These are phyloP conservation scores for Botrytis galanthina DNA, from an alignment of 2,329 filamentous ascomycete species.

Conservation along the genomic window DNA sequence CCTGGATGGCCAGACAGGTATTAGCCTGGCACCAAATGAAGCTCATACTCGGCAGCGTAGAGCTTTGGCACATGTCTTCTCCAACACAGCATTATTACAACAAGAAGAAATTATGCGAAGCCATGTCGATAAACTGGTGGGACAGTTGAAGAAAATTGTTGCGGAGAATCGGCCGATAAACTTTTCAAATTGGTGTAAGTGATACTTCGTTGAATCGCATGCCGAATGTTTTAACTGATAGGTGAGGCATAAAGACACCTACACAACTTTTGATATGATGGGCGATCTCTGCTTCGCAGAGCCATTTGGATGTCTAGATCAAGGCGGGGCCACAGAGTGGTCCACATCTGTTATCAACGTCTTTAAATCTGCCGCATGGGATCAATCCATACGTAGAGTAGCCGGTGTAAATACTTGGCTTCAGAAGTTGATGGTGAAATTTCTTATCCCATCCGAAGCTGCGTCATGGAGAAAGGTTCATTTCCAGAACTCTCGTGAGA, in stretches of 20 bases:
- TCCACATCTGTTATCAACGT: constrained; percentile 20
- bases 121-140: constrained; percentile 19
- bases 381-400: constrained; percentile 11
- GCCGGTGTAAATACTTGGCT: constrained; percentile 15
- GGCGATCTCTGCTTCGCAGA: constrained; percentile 47
- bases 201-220: not conserved
- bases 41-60: constrained; percentile 34
- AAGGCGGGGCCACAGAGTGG: constrained; percentile 26
- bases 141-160: not conserved
- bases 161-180: not conserved
- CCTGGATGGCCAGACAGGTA: constrained; percentile 17
- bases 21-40: constrained; percentile 14
- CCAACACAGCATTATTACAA: constrained; percentile 35
- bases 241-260: constrained; percentile 22
- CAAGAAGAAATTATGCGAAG: constrained; percentile 32
- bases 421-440: constrained; percentile 6
- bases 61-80: constrained; percentile 37
- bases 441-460: constrained; percentile 16
- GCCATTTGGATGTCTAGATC: constrained; percentile 39
- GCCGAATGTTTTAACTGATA: not conserved
- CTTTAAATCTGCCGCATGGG: constrained; percentile 19
- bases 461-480: constrained; percentile 17
- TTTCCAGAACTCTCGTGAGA: constrained; percentile 16
- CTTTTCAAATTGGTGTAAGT: constrained; percentile 9
- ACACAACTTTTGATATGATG: constrained; percentile 41